Evolutionary conservation across 768 basidiomycete genomes (phyloP).

Genomic region (Tylopilus sp.): DNA sequence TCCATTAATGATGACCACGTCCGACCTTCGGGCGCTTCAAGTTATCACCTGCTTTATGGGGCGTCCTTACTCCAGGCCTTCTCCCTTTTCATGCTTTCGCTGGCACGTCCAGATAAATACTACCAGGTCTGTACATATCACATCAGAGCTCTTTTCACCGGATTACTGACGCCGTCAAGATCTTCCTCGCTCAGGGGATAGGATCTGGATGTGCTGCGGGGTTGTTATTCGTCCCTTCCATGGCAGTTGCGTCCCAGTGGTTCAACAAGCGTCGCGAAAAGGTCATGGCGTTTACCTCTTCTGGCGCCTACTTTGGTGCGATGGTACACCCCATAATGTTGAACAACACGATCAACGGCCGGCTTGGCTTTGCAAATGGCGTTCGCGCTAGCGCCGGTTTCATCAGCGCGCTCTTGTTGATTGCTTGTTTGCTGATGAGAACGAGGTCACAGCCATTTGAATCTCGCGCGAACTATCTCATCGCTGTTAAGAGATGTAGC

Average conservation of each 20-base stretch:
- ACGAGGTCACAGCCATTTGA: slow-evolving; percentile 38
- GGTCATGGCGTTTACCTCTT: slow-evolving; percentile 54
- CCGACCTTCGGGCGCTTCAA: slow-evolving; percentile 8
- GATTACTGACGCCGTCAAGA: slow-evolving; percentile 25
- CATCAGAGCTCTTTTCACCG: no score
- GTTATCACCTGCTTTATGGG: slow-evolving; percentile 24
- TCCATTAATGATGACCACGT: background rate
- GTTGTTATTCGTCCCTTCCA: slow-evolving; percentile 44
- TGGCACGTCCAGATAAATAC: slow-evolving; percentile 39
- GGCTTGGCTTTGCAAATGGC: slow-evolving; percentile 44
- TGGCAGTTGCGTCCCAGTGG: slow-evolving; percentile 51
- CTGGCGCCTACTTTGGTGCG: slow-evolving; percentile 57
- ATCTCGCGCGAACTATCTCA: slow-evolving; percentile 18
- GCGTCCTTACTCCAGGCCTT: slow-evolving; percentile 29
- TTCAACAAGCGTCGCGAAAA: slow-evolving; percentile 47
- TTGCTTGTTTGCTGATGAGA: slow-evolving; percentile 40
- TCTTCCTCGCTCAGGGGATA: slow-evolving; percentile 53
- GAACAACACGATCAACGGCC: slow-evolving; percentile 43
- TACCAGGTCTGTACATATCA: slow-evolving; percentile 36
- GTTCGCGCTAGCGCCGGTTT: slow-evolving; percentile 42
- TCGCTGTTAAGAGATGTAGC: slow-evolving; percentile 19
- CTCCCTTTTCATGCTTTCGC: slow-evolving; percentile 45
- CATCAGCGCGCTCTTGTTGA: slow-evolving; percentile 35
- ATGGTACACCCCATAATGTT: slow-evolving; percentile 62
- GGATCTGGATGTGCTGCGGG: slow-evolving; percentile 48